Evolutionary conservation across 2,329 filamentous ascomycete genomes (phyloP).

Genomic region (Trichoderma sp.): DNA sequence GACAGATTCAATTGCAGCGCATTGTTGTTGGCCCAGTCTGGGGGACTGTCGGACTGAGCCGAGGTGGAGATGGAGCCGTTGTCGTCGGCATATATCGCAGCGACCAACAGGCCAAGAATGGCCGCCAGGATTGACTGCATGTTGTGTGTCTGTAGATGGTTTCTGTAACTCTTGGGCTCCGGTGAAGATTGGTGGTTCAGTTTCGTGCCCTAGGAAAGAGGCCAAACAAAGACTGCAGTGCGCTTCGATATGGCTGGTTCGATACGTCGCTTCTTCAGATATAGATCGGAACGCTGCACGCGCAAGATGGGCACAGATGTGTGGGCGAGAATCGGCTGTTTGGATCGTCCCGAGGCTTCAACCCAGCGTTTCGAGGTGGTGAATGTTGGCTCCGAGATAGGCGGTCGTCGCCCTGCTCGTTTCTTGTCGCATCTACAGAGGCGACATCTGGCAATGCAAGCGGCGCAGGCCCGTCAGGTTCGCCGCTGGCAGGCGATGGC

Average conservation of each 20-base stretch:
- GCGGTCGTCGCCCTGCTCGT: conserved; percentile 13
- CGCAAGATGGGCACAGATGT: not conserved
- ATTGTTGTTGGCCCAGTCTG: conserved; percentile 39
- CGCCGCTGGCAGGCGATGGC: not conserved
- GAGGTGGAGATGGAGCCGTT: conserved; percentile 33
- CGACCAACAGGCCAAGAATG: conserved; percentile 26
- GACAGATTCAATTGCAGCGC: conserved; percentile 43
- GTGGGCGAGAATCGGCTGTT: not conserved
- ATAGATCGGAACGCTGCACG: not conserved
- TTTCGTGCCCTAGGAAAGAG: not conserved
- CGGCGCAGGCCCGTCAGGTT: not conserved
- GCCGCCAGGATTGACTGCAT: not conserved
- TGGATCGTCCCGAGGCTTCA: not conserved
- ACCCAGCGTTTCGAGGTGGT: not conserved
- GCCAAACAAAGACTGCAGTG: not conserved
- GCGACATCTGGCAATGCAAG: conserved; percentile 8
- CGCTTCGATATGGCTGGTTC: not conserved
- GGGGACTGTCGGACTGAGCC: conserved; percentile 32
- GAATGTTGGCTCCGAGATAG: not conserved
- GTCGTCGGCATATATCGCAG: conserved; percentile 28
- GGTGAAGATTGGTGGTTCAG: not conserved
- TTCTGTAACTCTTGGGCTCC: not conserved
- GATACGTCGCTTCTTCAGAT: not conserved
- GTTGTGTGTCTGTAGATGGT: not conserved
- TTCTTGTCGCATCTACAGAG: not conserved